These are phyloP conservation scores for Myxozyma geophila DNA, from an alignment of 805 yeast genomes.

Conservation along the genomic window DNA sequence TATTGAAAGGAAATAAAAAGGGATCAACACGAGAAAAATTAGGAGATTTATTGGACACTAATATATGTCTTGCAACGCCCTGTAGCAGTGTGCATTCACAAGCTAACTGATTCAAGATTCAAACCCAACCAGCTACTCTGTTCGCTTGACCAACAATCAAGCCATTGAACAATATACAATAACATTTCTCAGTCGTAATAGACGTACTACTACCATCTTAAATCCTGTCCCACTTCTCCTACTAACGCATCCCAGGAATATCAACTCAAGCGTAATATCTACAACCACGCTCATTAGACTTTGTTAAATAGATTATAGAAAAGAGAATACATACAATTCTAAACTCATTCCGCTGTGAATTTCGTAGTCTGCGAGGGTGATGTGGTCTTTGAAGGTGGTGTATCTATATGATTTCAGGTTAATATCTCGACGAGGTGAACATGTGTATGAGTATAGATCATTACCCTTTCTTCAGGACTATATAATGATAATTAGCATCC, in stretches of 20 bases:
- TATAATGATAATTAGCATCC: neutral
- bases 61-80: neutral
- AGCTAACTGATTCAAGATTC: no score
- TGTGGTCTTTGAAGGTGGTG: conserved; percentile 83
- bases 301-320: neutral
- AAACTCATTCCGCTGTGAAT: conserved; percentile 85
- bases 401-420: conserved; percentile 45
- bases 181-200: no score
- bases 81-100: neutral
- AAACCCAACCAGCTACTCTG: no score
- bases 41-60: no score
- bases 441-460: neutral
- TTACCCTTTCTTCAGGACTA: conserved; percentile 77
- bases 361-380: conserved; percentile 91
- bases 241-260: neutral
- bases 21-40: no score
- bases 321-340: conserved; percentile 62
- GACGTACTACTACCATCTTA: no score
- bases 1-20: neutral
- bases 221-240: no score
- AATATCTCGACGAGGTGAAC: neutral
- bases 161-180: no score
- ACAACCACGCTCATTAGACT: neutral
- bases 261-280: conserved; percentile 3
- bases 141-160: no score